These are phyloP conservation scores for Pedinophyceae sp. DNA, from an alignment of 139 green algal genomes.

Conservation along the genomic window DNA sequence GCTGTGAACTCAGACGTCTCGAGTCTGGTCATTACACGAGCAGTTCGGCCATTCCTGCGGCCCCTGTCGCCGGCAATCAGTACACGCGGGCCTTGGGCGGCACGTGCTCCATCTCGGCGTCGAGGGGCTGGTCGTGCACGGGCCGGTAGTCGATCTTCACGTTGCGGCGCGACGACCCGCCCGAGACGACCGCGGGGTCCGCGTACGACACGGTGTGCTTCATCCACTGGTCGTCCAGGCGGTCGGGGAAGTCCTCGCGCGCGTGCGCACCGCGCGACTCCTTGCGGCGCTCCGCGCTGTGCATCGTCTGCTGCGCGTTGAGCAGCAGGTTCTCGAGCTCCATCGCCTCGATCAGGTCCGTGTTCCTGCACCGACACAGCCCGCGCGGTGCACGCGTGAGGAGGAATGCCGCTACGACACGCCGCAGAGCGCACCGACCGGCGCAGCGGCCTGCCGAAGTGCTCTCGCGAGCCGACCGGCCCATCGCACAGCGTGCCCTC, in stretches of 20 bases:
- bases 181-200: slow-evolving; percentile 15
- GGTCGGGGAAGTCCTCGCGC: slow-evolving; percentile 83
- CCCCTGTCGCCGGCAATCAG: too few relatives aligned
- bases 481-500: too few relatives aligned
- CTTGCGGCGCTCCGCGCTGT: slow-evolving; percentile 42
- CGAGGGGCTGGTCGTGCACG: slow-evolving; percentile 89
- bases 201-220: slow-evolving; percentile 92
- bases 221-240: slow-evolving; percentile 90
- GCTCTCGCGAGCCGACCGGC: too few relatives aligned
- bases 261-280: slow-evolving; percentile 89
- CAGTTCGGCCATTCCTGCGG: too few relatives aligned
- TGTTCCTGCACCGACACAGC: too few relatives aligned
- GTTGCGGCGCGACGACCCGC: slow-evolving; percentile 11
- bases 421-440: too few relatives aligned
- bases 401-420: too few relatives aligned
- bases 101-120: slow-evolving; percentile 85
- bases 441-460: too few relatives aligned
- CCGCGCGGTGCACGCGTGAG: too few relatives aligned
- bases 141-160: slow-evolving; percentile 84
- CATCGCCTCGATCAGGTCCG: slow-evolving; percentile 86
- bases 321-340: slow-evolving; percentile 98
- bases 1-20: too few relatives aligned
- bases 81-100: slow-evolving; percentile 84
- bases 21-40: too few relatives aligned
- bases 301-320: slow-evolving; percentile 75